Percentiles rank a stretch among this genome's conserved stretches.
Conservation (phyloP, 2,329 filamentous ascomycete species). For the Colletotrichum sp. region DNA sequence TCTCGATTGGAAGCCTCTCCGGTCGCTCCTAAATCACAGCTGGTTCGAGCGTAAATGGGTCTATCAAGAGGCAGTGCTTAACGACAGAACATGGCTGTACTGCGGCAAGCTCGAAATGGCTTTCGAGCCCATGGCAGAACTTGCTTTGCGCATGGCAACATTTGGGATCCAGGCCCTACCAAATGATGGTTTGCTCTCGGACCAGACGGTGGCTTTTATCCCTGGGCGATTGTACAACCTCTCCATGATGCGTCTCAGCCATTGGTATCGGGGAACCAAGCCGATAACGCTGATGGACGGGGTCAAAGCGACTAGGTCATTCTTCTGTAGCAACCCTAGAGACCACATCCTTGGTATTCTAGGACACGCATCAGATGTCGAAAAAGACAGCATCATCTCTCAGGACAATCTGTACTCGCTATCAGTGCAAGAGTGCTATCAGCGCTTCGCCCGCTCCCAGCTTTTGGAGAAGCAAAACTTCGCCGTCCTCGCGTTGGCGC, state of each 20-base stretch:
- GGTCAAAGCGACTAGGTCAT: not conserved
- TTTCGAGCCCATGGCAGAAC: not conserved
- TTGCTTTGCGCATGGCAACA: not conserved
- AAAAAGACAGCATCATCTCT: not conserved
- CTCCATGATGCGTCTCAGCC: not conserved
- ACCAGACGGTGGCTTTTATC: not conserved
- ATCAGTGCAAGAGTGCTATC: not conserved
- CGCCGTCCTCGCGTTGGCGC: not conserved
- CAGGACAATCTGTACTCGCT: not conserved
- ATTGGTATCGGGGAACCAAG: not conserved
- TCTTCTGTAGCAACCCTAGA: not conserved
- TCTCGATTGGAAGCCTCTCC: not conserved
- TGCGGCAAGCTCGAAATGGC: not conserved
- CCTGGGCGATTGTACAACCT: not conserved
- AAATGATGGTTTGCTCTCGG: not conserved
- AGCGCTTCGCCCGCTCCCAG: not conserved
- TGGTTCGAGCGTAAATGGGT: constrained; percentile 9
- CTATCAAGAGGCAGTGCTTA: not conserved
- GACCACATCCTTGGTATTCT: not conserved
- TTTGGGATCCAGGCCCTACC: not conserved
- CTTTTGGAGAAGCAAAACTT: not conserved
- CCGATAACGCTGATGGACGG: not conserved
- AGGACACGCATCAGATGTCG: not conserved
- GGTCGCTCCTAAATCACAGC: not conserved
- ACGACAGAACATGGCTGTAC: not conserved